Evolutionary conservation across 2,329 filamentous ascomycete species (phyloP), one percentile per base, ranked within the genome.

Genomic region (Aspergillus ibericus): DNA sequence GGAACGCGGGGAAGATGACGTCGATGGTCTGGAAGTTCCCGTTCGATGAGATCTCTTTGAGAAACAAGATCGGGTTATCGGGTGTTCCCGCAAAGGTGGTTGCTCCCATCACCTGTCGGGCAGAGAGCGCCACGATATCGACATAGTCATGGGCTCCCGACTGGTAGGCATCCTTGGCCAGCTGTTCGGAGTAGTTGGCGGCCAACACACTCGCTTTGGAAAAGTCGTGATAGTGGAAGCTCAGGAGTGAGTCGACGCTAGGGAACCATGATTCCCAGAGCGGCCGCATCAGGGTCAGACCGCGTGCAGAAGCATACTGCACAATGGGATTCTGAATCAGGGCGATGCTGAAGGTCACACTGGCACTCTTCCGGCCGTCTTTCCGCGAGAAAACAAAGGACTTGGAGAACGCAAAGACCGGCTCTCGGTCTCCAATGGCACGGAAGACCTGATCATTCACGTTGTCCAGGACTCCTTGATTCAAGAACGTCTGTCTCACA

Each of bases 11-110:
- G 78, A 92, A 95, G 66, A 96, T 93, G 57, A 96, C 90, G 76
- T 93, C 90, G 10, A 95, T 89, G 0, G 91, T 95, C 71, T 95
- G 91, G 73, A 88, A 88, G 68, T 96, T 93, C 4, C 91, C 91
- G 66, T 93, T 90, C 2, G 89, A 92, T 1, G 89, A 92, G 56
- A 95, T 93, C 72, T 95, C 91, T 71, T 95, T 95, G 60, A 93
- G 77, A 75, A 95, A 95, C 20, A 95, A 74, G 42, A 93, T 82
- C 0, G 89, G 89, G 61, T 86, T 81, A 3, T 91, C 84, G 3
- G 85, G 83, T 18, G 90, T 89, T 44, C 89, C 85, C 6, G 89
- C 84, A 69, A 92, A 90, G 63, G 88, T 87, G 2, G 88, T 91
- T 1, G 89, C 91, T 6, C 91, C 91, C 70, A 95, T 82, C 13